A percentile compares a stretch with the other conserved stretches of the same genome.
Evolutionary conservation across 2,329 filamentous ascomycete species (phyloP).

Genomic region (Pseudogymnoascus sp.): DNA sequence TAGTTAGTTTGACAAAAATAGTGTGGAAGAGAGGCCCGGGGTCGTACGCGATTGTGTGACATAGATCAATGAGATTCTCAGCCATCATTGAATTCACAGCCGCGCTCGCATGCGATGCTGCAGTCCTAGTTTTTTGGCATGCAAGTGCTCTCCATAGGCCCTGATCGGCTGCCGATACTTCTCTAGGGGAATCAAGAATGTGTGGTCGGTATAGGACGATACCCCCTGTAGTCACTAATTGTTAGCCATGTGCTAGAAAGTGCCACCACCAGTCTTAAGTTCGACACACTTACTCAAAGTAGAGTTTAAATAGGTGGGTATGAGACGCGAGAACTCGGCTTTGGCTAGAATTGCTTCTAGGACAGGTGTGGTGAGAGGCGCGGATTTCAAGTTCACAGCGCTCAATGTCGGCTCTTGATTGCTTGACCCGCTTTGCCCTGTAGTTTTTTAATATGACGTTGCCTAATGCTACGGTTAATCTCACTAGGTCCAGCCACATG

Average conservation of each 20-base stretch:
- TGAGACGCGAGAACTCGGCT: conserved; percentile 11
- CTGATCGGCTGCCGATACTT: neutral
- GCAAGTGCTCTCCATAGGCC: neutral
- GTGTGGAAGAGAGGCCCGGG: neutral
- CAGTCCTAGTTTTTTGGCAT: neutral
- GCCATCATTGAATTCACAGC: neutral
- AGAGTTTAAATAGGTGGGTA: conserved; percentile 14
- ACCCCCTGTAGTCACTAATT: conserved; percentile 10
- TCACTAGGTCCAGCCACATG: conserved; percentile 15
- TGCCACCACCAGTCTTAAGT: neutral
- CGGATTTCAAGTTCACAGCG: conserved; percentile 11
- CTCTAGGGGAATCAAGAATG: conserved; percentile 9
- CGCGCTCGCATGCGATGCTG: neutral
- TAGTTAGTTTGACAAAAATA: neutral
- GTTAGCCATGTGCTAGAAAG: neutral
- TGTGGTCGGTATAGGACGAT: conserved; percentile 16
- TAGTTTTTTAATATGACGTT: conserved; percentile 15
- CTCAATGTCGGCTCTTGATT: conserved; percentile 12
- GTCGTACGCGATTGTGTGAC: neutral
- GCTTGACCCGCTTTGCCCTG: conserved; percentile 12
- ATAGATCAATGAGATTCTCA: neutral
- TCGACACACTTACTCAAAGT: conserved; percentile 13
- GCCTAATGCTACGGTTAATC: conserved; percentile 12
- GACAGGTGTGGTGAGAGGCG: conserved; percentile 11
- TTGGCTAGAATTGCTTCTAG: conserved; percentile 11